Conservation (phyloP, 352 stramenopile species). For the Phytopythium chamaehyphon region DNA sequence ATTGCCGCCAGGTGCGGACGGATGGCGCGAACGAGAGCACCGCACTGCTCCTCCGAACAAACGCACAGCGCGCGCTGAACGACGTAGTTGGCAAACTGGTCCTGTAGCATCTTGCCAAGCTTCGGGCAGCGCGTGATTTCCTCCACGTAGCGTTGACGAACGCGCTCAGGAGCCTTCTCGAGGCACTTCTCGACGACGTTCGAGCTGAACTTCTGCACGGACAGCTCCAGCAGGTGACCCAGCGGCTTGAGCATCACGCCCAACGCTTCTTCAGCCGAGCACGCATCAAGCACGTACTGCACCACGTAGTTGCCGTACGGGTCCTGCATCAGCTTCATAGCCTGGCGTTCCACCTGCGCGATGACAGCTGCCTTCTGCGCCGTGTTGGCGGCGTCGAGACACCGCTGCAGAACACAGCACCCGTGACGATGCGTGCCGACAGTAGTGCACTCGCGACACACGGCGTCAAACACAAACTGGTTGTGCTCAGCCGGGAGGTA, state of each 20-base stretch:
- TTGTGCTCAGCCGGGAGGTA: constrained; percentile 93
- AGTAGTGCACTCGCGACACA: constrained; percentile 93
- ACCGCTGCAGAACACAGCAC: constrained; percentile 97
- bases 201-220: constrained; percentile 98
- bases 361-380: constrained; percentile 89
- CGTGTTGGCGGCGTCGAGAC: constrained; percentile 90
- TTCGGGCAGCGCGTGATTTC: constrained; percentile 75
- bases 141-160: constrained; percentile 71
- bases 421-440: constrained; percentile 96
- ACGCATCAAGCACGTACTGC: constrained; percentile 90
- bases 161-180: constrained; percentile 85
- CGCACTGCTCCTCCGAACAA: constrained; percentile 91
- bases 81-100: constrained; percentile 99
- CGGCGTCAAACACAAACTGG: constrained; percentile 97
- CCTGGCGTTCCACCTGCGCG: constrained; percentile 93
- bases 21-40: constrained; percentile 94
- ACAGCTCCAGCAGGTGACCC: constrained; percentile 93
- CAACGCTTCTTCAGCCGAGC: constrained; percentile 73
- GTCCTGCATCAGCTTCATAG: constrained; percentile 95
- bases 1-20: constrained; percentile 93
- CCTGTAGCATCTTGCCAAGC: constrained; percentile 94
- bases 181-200: constrained; percentile 99
- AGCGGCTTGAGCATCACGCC: constrained; percentile 80
- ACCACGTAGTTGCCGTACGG: constrained; percentile 92
- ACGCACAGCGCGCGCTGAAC: constrained; percentile 96